Percentiles rank a stretch among this genome's conserved stretches.
These are phyloP conservation scores for Thalassiosira mediterranea DNA, from an alignment of 352 stramenopile genomes.

Conservation along the genomic window DNA sequence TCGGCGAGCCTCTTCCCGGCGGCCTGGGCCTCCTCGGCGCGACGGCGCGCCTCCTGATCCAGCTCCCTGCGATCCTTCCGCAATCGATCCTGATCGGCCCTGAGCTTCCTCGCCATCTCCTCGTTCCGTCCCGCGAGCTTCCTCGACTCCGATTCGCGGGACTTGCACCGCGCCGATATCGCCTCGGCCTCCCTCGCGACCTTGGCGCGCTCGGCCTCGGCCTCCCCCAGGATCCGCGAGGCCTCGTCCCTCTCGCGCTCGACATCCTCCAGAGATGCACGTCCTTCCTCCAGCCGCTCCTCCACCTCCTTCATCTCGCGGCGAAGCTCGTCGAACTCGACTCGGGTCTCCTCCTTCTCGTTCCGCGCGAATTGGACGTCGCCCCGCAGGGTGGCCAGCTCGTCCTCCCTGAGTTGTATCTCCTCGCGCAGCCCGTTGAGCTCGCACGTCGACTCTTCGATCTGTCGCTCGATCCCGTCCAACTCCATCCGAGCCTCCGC, in stretches of 20 bases:
- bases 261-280: constrained; percentile 10
- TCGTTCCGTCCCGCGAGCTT: constrained; percentile 23
- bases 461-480: not conserved
- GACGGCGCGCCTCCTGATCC: constrained; percentile 7
- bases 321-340: constrained; percentile 24
- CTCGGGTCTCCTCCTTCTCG: constrained; percentile 37
- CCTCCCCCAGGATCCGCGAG: constrained; percentile 16
- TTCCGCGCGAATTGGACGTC: constrained; percentile 41
- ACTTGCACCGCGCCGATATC: constrained; percentile 21
- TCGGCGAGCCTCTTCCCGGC: constrained; percentile 1
- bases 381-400: constrained; percentile 32
- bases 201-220: constrained; percentile 17
- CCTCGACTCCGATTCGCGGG: constrained; percentile 21
- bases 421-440: constrained; percentile 18
- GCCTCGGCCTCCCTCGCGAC: constrained; percentile 16
- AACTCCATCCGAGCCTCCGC: constrained; percentile 2
- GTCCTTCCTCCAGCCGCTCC: constrained; percentile 18
- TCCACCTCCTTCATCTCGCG: constrained; percentile 17
- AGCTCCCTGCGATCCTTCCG: constrained; percentile 23
- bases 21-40: constrained; percentile 7
- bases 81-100: constrained; percentile 17
- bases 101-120: constrained; percentile 16
- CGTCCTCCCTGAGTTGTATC: constrained; percentile 37
- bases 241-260: constrained; percentile 24
- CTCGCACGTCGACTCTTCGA: constrained; percentile 19